phyloP scores from a whole-genome alignment of 805 yeast species.

The Pichia membranifaciens region DNA sequence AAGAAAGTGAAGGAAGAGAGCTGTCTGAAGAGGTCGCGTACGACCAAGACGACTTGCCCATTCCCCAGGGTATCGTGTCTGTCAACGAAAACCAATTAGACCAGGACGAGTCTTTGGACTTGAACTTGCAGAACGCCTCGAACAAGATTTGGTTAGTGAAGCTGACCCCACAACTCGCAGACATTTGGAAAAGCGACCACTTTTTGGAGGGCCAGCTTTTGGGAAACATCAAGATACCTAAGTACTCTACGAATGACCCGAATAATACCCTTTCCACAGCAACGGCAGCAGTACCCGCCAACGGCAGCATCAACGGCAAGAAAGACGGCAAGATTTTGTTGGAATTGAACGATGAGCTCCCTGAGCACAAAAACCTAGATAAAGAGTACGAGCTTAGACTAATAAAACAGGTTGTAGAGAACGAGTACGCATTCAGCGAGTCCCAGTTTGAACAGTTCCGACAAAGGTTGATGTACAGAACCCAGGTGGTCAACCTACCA shows the following conservation, averaged over 20 bases:
- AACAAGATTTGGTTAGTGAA: slow-evolving; percentile 90
- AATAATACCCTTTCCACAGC: not conserved
- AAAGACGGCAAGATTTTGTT: slow-evolving; percentile 42
- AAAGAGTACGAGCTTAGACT: slow-evolving; percentile 77
- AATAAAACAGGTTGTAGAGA: slow-evolving; percentile 72
- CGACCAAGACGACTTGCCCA: slow-evolving; percentile 29
- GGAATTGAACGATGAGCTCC: slow-evolving; percentile 45
- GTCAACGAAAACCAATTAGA: slow-evolving; percentile 33
- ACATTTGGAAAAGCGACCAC: slow-evolving; percentile 65
- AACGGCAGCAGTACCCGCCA: too few relatives aligned
- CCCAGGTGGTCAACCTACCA: slow-evolving; percentile 48
- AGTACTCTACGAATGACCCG: slow-evolving; percentile 19
- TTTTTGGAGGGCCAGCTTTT: slow-evolving; percentile 65
- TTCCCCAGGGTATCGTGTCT: slow-evolving; percentile 33
- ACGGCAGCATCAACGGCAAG: not conserved
- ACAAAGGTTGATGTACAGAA: slow-evolving; percentile 40
- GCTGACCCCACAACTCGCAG: slow-evolving; percentile 81
- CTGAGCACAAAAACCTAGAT: slow-evolving; percentile 57
- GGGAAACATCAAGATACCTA: slow-evolving; percentile 73
- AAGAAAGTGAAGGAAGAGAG: slow-evolving; percentile 10
- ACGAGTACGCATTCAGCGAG: slow-evolving; percentile 85
- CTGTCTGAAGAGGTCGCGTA: slow-evolving; percentile 19
- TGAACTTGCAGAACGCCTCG: slow-evolving; percentile 55
- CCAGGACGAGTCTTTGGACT: slow-evolving; percentile 63
- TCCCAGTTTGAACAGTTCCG: slow-evolving; percentile 63